These are phyloP conservation scores for Euphorbia lathyris DNA, from an alignment of 345 rosid genomes.

Conservation along the genomic window DNA sequence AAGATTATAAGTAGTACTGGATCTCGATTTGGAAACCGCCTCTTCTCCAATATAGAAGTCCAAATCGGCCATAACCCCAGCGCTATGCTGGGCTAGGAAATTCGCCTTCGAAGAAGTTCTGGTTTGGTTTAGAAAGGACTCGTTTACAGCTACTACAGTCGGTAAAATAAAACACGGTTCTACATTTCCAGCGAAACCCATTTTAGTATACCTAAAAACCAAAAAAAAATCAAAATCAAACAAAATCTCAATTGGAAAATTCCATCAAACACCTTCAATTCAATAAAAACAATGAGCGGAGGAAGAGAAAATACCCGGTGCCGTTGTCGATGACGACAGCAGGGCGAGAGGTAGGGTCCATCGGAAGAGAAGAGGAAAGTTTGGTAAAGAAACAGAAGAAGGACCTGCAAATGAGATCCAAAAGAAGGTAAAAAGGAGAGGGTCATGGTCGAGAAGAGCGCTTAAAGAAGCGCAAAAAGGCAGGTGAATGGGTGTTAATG, in stretches of 20 bases:
- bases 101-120: constrained; percentile 61
- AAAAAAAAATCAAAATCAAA: not conserved
- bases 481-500: constrained; percentile 16
- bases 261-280: constrained; percentile 39
- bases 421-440: constrained; percentile 30
- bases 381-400: constrained; percentile 12
- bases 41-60: constrained; percentile 93
- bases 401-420: constrained; percentile 66
- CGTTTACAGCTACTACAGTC: constrained; percentile 86
- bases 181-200: constrained; percentile 97
- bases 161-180: constrained; percentile 95
- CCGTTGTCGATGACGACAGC: constrained; percentile 98
- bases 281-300: not conserved
- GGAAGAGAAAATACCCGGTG: constrained; percentile 61
- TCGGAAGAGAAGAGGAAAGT: constrained; percentile 17
- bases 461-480: constrained; percentile 33
- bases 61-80: constrained; percentile 96
- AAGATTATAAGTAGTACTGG: constrained; percentile 73
- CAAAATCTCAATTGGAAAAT: constrained; percentile 19
- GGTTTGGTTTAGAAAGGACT: constrained; percentile 74
- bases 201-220: constrained; percentile 71
- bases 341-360: constrained; percentile 93
- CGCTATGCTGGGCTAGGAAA: constrained; percentile 81
- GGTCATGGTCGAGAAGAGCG: constrained; percentile 48
- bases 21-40: constrained; percentile 65